phyloP scores from a whole-genome alignment of 2,329 filamentous ascomycete species.

The Colletotrichum sp. region DNA sequence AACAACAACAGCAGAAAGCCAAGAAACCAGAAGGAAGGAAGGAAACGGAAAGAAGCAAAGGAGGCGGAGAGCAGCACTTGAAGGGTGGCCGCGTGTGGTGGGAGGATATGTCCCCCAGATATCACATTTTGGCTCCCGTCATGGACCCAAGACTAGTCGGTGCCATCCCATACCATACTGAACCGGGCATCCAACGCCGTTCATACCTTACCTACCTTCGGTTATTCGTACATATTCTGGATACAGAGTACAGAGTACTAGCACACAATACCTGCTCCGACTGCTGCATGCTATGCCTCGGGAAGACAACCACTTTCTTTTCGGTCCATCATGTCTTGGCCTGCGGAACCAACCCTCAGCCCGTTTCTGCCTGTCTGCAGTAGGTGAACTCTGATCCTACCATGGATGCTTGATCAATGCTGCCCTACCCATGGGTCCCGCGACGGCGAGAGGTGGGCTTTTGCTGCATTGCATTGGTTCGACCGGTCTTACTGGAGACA shows the following conservation, averaged over 20 bases:
- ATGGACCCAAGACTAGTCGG: not conserved
- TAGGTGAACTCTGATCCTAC: not conserved
- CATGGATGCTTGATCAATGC: not conserved
- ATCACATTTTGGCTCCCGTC: not conserved
- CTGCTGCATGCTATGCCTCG: not conserved
- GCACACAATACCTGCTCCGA: not conserved
- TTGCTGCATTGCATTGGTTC: not conserved
- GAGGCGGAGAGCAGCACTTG: not conserved
- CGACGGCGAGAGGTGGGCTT: not conserved
- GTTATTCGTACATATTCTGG: not conserved
- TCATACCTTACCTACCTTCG: not conserved
- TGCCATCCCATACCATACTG: not conserved
- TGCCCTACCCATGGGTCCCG: not conserved
- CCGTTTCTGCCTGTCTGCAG: not conserved
- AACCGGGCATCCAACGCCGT: constrained; percentile 8
- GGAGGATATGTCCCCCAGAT: constrained; percentile 3
- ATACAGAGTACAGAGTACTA: not conserved
- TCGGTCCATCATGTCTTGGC: constrained; percentile 5
- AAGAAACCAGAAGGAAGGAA: not conserved
- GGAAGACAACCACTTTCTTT: constrained; percentile 6
- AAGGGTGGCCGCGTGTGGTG: not conserved
- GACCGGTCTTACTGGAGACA: not conserved
- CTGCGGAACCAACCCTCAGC: not conserved
- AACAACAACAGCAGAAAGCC: not conserved
- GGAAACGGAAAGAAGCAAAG: not conserved